Evolutionary conservation across 768 basidiomycete genomes (phyloP).

Genomic region (Polyporus arcularius): DNA sequence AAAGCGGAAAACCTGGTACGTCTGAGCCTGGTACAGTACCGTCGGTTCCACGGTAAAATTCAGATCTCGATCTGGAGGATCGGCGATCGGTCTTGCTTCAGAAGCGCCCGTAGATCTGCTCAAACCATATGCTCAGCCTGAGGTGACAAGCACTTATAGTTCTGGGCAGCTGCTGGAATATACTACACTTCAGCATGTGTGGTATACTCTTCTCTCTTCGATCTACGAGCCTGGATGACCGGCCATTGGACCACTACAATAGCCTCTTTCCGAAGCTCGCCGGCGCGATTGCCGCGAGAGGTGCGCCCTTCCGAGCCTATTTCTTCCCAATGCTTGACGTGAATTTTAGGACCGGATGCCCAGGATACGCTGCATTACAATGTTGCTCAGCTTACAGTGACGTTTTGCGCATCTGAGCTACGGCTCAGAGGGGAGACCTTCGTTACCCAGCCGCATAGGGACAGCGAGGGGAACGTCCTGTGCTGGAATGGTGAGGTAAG

Average conservation of each 20-base stretch:
- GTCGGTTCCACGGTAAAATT: slow-evolving; percentile 9
- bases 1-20: background rate
- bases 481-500: slow-evolving; percentile 88
- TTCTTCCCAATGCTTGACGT: background rate
- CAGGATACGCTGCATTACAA: slow-evolving; percentile 38
- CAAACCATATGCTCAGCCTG: background rate
- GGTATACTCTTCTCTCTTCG: slow-evolving; percentile 62
- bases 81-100: background rate
- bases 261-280: slow-evolving; percentile 38
- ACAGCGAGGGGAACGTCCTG: slow-evolving; percentile 53
- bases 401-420: slow-evolving; percentile 77
- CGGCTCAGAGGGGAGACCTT: slow-evolving; percentile 60
- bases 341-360: slow-evolving; percentile 62
- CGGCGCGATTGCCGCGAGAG: slow-evolving; percentile 57
- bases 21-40: background rate
- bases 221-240: slow-evolving; percentile 10
- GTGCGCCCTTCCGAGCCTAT: slow-evolving; percentile 35
- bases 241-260: slow-evolving; percentile 19
- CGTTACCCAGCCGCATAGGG: slow-evolving; percentile 67
- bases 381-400: slow-evolving; percentile 33
- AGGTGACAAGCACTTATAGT: background rate
- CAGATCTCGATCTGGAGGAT: slow-evolving; percentile 19
- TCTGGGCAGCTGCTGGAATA: background rate
- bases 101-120: slow-evolving; percentile 10
- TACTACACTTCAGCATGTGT: slow-evolving; percentile 49